phyloP scores from a whole-genome alignment of 305 asterid genomes.

The Withania somnifera region DNA sequence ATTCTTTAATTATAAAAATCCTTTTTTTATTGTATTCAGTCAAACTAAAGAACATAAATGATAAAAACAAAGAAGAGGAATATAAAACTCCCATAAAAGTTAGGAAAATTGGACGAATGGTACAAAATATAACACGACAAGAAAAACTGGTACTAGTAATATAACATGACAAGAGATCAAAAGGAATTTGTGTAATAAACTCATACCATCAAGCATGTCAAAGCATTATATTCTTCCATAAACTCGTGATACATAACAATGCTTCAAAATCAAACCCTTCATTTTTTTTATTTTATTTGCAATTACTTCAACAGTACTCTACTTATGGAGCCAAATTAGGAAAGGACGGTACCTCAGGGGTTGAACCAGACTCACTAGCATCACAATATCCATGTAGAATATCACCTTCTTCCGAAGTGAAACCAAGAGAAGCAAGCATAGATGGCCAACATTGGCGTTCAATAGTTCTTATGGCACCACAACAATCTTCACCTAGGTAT shows the following conservation, averaged over 20 bases:
- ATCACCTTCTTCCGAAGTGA: constrained; percentile 37
- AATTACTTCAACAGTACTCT: neutral
- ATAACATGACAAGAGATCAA: too few species aligned
- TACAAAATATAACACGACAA: too few species aligned
- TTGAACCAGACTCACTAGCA: constrained; percentile 16
- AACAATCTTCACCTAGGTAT: constrained; percentile 48
- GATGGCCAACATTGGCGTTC: constrained; percentile 51
- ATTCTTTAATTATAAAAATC: too few species aligned
- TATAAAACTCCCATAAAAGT: too few species aligned
- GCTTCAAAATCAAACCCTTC: neutral
- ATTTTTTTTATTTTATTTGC: neutral
- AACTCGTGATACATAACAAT: neutral
- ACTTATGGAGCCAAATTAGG: neutral
- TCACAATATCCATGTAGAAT: constrained; percentile 56
- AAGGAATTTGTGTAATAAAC: too few species aligned
- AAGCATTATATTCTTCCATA: neutral
- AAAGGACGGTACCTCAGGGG: constrained; percentile 7
- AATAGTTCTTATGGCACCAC: constrained; percentile 42
- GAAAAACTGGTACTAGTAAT: too few species aligned
- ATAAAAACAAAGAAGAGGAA: too few species aligned
- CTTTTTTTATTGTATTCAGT: too few species aligned
- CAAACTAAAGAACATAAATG: too few species aligned
- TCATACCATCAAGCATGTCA: neutral
- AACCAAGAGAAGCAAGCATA: constrained; percentile 51
- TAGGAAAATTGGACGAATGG: too few species aligned